Conservation (phyloP, 2,329 filamentous ascomycete species). For the Penicillium sp. region DNA sequence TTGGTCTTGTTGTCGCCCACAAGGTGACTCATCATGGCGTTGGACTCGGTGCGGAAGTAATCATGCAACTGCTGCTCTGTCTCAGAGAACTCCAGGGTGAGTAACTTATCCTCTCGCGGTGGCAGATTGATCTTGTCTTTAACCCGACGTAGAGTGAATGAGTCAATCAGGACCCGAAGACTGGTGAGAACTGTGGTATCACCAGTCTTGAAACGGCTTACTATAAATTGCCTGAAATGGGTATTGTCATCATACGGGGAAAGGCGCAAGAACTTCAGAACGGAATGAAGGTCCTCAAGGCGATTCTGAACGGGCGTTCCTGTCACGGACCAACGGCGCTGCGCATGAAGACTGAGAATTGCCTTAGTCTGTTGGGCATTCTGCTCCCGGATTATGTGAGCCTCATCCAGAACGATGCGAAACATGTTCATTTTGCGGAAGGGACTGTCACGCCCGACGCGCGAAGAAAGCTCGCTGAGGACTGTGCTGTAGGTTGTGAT, state of each 20-base stretch:
- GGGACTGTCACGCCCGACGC: constrained; percentile 63
- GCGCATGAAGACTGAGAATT: constrained; percentile 74
- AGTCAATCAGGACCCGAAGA: constrained; percentile 84
- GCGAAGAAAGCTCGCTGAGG: constrained; percentile 70
- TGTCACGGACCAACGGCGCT: constrained; percentile 93
- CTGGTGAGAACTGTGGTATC: constrained; percentile 78
- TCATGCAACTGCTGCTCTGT: constrained; percentile 79
- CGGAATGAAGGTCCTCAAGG: constrained; percentile 81
- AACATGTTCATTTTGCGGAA: constrained; percentile 85
- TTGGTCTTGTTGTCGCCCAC: constrained; percentile 63
- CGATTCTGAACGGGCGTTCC: constrained; percentile 95
- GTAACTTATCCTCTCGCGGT: constrained; percentile 67
- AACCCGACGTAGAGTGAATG: constrained; percentile 85
- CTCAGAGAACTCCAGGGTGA: constrained; percentile 71
- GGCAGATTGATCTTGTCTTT: constrained; percentile 90
- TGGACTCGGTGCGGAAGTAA: constrained; percentile 77
- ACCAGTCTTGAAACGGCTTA: constrained; percentile 81
- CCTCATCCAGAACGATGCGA: constrained; percentile 89
- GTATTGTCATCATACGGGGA: constrained; percentile 78
- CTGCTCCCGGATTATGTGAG: constrained; percentile 88
- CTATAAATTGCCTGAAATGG: constrained; percentile 76
- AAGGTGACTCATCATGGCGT: constrained; percentile 75
- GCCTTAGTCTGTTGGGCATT: constrained; percentile 79
- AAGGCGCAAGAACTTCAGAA: constrained; percentile 81
- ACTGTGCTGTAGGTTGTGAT: constrained; percentile 92